phyloP scores from a whole-genome alignment of 495 filamentous ascomycete species.

The Neurospora sublineolata region DNA sequence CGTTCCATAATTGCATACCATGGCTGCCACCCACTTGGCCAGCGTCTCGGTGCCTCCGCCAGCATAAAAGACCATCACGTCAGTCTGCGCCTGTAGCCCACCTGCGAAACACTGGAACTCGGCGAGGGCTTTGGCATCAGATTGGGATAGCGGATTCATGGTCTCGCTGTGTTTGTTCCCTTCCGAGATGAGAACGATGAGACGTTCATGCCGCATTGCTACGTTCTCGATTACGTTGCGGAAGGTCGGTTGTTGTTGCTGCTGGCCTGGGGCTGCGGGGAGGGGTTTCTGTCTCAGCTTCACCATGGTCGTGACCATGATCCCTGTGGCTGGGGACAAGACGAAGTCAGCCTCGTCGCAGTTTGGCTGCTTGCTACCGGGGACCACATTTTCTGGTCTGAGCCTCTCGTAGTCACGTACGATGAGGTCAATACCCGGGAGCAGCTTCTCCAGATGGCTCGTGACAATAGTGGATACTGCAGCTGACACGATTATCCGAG shows the following conservation, averaged over 20 bases:
- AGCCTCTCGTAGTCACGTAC: constrained; percentile 45
- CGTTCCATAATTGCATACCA: constrained; percentile 29
- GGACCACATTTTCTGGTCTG: constrained; percentile 21
- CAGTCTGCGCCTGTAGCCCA: constrained; percentile 20
- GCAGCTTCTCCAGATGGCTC: constrained; percentile 34
- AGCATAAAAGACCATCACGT: constrained; percentile 40
- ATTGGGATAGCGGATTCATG: constrained; percentile 24
- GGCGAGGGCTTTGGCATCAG: constrained; percentile 41
- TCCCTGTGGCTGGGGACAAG: constrained; percentile 55
- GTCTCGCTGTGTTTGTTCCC: constrained; percentile 28
- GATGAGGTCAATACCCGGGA: constrained; percentile 44
- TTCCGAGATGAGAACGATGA: constrained; percentile 61
- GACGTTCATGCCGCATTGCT: constrained; percentile 50
- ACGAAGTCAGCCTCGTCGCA: constrained; percentile 64
- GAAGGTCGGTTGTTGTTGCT: constrained; percentile 31
- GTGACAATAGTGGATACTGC: constrained; percentile 36
- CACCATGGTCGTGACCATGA: constrained; percentile 61
- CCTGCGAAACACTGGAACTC: constrained; percentile 44
- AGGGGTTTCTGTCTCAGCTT: constrained; percentile 60
- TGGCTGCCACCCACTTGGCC: constrained; percentile 44
- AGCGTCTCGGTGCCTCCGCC: constrained; percentile 46
- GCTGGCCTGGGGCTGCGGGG: constrained; percentile 41
- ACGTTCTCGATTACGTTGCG: constrained; percentile 46
- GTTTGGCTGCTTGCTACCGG: constrained; percentile 22
- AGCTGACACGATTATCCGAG: constrained; percentile 38